Base-by-base conservation (phyloP, 495 filamentous ascomycete genomes). In the Hamigera avellanea region DNA sequence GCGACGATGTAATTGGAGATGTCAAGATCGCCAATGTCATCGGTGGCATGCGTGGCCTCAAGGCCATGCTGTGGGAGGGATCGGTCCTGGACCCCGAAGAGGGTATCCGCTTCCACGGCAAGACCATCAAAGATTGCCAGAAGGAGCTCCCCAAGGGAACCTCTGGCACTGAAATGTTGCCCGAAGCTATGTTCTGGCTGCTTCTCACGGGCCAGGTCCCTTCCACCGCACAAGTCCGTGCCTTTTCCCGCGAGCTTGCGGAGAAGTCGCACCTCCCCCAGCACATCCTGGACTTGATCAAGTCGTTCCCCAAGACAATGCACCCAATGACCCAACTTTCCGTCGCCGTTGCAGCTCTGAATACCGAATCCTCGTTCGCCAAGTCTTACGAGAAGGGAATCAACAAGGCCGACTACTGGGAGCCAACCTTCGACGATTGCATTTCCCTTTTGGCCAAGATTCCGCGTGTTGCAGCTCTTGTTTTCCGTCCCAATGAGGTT, bases 161-260 rank as follows among this genome's bases (percentile, higher is more conserved):
- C 37, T 75, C 81, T 2, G 91, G 91, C 40, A 91, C 85, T n/a
- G 89, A 98, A 67, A 96, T 96, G 93, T 79, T 98, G 2, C 91
- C 91, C 26, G 91, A 98, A 62, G 80, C 87, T 53, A 96, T 98
- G 91, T 98, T 98, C 73, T 98, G 91, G 91, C 80, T 98, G 17
- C 80, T 98, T 12, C 64, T 98, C 41, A 98, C 91, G 7, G 93
- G 91, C 39, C 71, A 89, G 58, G 83, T 98, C 16, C 91, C 91
- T 8, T 82, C 81, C 2, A 80, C 78, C 16, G 56, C 59, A 25
- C 91, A 98, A 59, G 73, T 86, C 35, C 84, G 91, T 46, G 63
- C 64, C 30, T 76, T 98, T 44, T 91, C 83, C 27, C 71, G 77
- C 27, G 83, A 93, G 56, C 72, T 95, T 16, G 91, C 91, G 27